Evolutionary conservation across 768 basidiomycete genomes (phyloP), one percentile per base, ranked within the genome.

Genomic region (Daedalea quercina): DNA sequence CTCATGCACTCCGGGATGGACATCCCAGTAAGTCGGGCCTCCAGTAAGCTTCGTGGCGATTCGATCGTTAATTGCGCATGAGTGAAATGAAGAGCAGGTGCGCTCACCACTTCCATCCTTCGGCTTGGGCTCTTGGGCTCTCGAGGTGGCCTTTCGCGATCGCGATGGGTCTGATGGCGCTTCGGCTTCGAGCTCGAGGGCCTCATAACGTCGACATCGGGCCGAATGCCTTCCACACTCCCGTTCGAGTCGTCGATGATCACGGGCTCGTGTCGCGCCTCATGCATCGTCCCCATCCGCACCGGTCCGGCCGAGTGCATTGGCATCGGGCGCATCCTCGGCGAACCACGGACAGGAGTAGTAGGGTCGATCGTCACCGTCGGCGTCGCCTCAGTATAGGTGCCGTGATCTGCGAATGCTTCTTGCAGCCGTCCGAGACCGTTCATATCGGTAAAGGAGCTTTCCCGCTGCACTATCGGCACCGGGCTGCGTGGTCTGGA

Each of bases 391-490:
- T 57, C 57, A 0, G 54, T 54, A 43, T 55, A 61, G 9, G 55
- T 45, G 24, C 52, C 62, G 44, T 61, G 56, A 51, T 63, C 63
- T 3, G 61, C 57, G 51, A 66, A 66, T 3, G 60, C 63, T 8
- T 63, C 59, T 49, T 60, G 61, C 1, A 66, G 52, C 20, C 65
- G 63, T 15, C 42, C 42, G 3, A 49, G 48, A 19, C 37, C 37
- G 37, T 40, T 40, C 37, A 40, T 40, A 40, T 40, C 37, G 15
- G 57, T 53, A 4, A 63, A 54, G 7, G 65, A 64, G 52, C 61
- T 63, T 50, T 66, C 63, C 12, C 65, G 58, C 51, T 66, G 63
- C 8, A 64, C 62, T 47, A 64, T 59, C 11, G 65, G 65, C 6
- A 64, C 47, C 8, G 59, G 50, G 41, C 34, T 54, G 52, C 62